Evolutionary conservation across 345 rosid genomes (phyloP).

Genomic region (Iberis pinnata): DNA sequence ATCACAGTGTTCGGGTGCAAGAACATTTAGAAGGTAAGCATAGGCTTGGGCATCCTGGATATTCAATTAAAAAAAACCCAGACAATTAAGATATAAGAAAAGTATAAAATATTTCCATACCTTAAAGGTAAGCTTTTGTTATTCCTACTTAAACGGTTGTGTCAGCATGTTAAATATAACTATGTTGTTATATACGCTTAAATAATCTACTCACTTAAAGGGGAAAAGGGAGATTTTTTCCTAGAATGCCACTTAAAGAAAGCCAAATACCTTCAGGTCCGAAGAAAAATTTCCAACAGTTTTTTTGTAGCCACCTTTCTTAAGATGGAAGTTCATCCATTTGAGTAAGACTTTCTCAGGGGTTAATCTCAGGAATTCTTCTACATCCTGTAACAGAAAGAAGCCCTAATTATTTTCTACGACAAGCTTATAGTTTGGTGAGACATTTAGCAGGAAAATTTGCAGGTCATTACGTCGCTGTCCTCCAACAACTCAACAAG

Average conservation of each 20-base stretch:
- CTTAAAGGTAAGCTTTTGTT: too few relatives aligned
- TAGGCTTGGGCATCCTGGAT: slow-evolving; percentile 87
- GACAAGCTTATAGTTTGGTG: background rate
- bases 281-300: slow-evolving; percentile 74
- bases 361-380: slow-evolving; percentile 79
- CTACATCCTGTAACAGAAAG: slow-evolving; percentile 54
- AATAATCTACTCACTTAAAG: slow-evolving; percentile 3
- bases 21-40: slow-evolving; percentile 89
- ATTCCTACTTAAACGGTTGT: background rate
- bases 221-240: background rate
- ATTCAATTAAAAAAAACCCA: background rate
- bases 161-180: background rate
- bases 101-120: slow-evolving; percentile 1
- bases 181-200: background rate
- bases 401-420: background rate
- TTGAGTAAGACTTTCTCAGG: slow-evolving; percentile 84
- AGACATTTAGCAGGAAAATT: slow-evolving; percentile 2
- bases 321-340: slow-evolving; percentile 95
- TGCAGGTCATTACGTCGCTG: slow-evolving; percentile 41
- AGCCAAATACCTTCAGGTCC: slow-evolving; percentile 62
- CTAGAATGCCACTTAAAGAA: slow-evolving; percentile 8
- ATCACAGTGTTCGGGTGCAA: slow-evolving; percentile 77
- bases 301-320: slow-evolving; percentile 86
- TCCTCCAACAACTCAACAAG: slow-evolving; percentile 90
- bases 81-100: slow-evolving; percentile 1